Evolutionary conservation across 495 filamentous ascomycete species (phyloP).

Genomic region (Aspergillus funiculosus): DNA sequence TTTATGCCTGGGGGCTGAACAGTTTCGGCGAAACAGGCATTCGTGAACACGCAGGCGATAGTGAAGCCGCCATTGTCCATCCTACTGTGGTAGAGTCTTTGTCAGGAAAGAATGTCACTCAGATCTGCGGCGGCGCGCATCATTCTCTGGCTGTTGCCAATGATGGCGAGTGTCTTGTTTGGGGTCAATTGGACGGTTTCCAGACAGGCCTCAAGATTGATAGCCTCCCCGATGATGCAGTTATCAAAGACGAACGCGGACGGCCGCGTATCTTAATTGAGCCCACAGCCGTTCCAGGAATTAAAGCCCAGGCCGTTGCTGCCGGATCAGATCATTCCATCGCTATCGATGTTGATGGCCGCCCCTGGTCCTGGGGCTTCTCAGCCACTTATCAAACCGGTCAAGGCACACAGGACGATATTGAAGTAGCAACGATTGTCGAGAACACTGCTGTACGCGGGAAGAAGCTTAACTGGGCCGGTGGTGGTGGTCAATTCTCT

Average conservation of each 20-base stretch:
- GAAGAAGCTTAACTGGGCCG: slow-evolving; percentile 51
- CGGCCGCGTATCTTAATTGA: slow-evolving; percentile 51
- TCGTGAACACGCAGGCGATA: slow-evolving; percentile 59
- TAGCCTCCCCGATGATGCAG: slow-evolving; percentile 41
- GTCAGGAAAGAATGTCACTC: slow-evolving; percentile 34
- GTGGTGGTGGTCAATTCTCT: slow-evolving; percentile 59
- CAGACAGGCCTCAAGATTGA: slow-evolving; percentile 53
- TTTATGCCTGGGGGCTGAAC: slow-evolving; percentile 85
- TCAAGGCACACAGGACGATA: slow-evolving; percentile 51
- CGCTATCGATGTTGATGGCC: slow-evolving; percentile 50
- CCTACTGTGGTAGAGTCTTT: slow-evolving; percentile 59
- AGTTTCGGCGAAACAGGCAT: slow-evolving; percentile 79
- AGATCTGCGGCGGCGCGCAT: slow-evolving; percentile 51
- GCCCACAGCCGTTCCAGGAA: slow-evolving; percentile 47
- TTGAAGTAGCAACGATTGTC: slow-evolving; percentile 52
- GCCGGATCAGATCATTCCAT: slow-evolving; percentile 56
- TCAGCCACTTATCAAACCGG: slow-evolving; percentile 59
- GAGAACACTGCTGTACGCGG: slow-evolving; percentile 55
- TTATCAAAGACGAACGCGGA: slow-evolving; percentile 45
- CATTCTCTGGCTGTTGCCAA: slow-evolving; percentile 52
- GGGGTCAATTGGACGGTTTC: slow-evolving; percentile 55
- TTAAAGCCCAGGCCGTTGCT: slow-evolving; percentile 39
- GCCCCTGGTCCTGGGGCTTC: slow-evolving; percentile 60
- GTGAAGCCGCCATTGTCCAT: slow-evolving; percentile 51
- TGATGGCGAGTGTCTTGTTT: slow-evolving; percentile 51